A percentile compares a stretch with the other conserved stretches of the same genome.
phyloP scores from a whole-genome alignment of 2,329 filamentous ascomycete species.

The Aureobasidium sp. region DNA sequence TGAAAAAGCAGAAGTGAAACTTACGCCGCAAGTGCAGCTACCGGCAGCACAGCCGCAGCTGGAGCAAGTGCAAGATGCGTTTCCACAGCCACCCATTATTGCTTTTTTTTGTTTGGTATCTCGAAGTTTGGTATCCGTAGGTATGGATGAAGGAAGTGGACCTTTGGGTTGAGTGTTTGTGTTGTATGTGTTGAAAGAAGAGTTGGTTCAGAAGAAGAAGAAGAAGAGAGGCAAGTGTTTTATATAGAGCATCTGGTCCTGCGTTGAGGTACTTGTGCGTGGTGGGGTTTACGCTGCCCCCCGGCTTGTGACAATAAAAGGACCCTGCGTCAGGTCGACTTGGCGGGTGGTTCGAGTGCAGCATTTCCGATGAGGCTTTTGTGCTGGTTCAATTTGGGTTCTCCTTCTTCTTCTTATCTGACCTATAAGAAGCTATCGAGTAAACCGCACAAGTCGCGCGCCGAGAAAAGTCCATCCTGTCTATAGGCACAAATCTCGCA shows the following conservation, averaged over 20 bases:
- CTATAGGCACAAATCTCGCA: constrained; percentile 5
- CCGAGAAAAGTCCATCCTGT: background rate
- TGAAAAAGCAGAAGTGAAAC: background rate
- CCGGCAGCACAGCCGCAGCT: constrained; percentile 15
- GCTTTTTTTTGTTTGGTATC: constrained; percentile 10
- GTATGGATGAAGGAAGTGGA: too few species aligned
- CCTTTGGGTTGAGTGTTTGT: too few species aligned
- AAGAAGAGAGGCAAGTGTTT: background rate
- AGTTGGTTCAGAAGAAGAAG: background rate
- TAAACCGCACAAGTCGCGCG: background rate
- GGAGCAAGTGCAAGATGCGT: constrained; percentile 15
- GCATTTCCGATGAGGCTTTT: background rate
- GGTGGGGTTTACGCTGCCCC: background rate
- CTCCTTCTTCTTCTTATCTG: background rate
- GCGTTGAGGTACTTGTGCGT: constrained; percentile 3
- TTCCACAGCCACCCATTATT: constrained; percentile 15
- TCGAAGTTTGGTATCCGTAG: too few species aligned
- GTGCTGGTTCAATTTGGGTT: background rate
- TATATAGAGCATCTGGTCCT: constrained; percentile 1
- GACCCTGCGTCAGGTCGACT: constrained; percentile 6
- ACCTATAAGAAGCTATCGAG: background rate
- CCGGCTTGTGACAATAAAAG: background rate
- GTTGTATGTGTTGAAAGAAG: background rate
- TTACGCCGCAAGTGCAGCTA: constrained; percentile 15
- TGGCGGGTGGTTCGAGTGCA: background rate